Evolutionary conservation across 768 basidiomycete species (phyloP), one percentile per base, ranked within the genome.

Genomic region (Pholiota conissans): DNA sequence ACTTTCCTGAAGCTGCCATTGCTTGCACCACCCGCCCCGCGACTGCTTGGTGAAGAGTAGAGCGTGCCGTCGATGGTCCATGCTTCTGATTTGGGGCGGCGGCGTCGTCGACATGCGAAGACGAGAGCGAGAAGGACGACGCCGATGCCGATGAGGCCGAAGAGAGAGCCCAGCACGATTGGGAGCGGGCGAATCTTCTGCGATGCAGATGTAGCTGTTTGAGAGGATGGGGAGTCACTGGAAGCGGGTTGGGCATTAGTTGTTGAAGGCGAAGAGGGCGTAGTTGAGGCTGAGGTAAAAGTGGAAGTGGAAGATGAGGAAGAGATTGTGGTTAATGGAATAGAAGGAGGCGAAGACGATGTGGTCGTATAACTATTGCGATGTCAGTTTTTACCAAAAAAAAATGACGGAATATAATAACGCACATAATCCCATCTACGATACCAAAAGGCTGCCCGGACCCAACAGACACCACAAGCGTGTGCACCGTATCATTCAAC

Each of bases 361-460:
- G n/a, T 7, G 8, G 40, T 37, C 14, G 52, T 52, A n/a, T n/a
- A n/a, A n/a, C n/a, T n/a, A n/a, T n/a, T n/a, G n/a, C n/a, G n/a
- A n/a, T n/a, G n/a, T n/a, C n/a, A n/a, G n/a, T n/a, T n/a, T n/a
- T n/a, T n/a, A n/a, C n/a, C n/a, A n/a, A n/a, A n/a, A n/a, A n/a
- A n/a, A n/a, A n/a, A n/a, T n/a, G n/a, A n/a, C n/a, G n/a, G n/a
- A n/a, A n/a, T n/a, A 14, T 30, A 16, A 30, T 51, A 1, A 28
- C n/a, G 47, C 14, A 77, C 78, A 76, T 70, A 29, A 79, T 55
- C 7, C 70, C 71, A 63, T 79, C 78, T 4, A 79, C 72, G 18
- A 78, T 63, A 14, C 67, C 74, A 54, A 68, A 77, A 16, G 67
- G 60, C 56, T 77, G 70, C 8, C 71, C 72, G 3, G 59, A 55